Percentiles rank a stretch among this genome's conserved stretches.
Conservation (phyloP, 768 basidiomycete species). For the Mycena vulgaris region DNA sequence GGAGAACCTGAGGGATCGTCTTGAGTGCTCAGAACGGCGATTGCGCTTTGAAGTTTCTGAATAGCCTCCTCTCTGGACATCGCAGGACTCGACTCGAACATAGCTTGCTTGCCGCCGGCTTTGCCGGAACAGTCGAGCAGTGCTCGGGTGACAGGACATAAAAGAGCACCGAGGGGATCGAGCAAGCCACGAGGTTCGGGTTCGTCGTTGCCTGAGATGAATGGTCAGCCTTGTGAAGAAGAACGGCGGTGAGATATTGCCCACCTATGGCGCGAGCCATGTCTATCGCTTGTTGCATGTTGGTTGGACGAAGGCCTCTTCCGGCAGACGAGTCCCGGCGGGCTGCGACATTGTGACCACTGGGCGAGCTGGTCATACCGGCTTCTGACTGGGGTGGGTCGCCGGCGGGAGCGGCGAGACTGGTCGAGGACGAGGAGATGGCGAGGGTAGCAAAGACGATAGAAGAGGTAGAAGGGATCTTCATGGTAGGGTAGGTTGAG, state of each 20-base stretch:
- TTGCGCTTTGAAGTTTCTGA: slow-evolving; percentile 2
- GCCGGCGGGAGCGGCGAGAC: slow-evolving; percentile 60
- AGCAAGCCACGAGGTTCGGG: slow-evolving; percentile 19
- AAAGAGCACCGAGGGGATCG: not conserved
- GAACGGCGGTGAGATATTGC: not conserved
- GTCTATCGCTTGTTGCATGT: slow-evolving; percentile 33
- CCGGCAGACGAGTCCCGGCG: slow-evolving; percentile 29
- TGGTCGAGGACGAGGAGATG: slow-evolving; percentile 65
- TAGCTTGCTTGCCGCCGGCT: slow-evolving; percentile 24
- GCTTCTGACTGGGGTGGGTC: slow-evolving; percentile 43
- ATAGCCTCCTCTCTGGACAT: slow-evolving; percentile 17
- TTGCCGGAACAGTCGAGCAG: not conserved
- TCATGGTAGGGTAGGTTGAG: slow-evolving; percentile 53
- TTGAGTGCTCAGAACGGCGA: slow-evolving; percentile 10
- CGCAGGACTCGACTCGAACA: slow-evolving; percentile 13
- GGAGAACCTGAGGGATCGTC: not conserved
- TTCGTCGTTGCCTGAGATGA: not conserved
- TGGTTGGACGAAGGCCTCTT: slow-evolving; percentile 30
- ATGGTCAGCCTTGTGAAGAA: not conserved
- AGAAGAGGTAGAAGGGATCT: slow-evolving; percentile 64
- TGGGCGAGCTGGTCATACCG: slow-evolving; percentile 36
- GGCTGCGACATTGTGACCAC: slow-evolving; percentile 21
- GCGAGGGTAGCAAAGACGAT: slow-evolving; percentile 64
- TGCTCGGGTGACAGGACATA: not conserved
- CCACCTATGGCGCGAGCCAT: slow-evolving; percentile 26